phyloP scores from a whole-genome alignment of 176 grass and related monocot genomes.

The Calamus simplicifolius region DNA sequence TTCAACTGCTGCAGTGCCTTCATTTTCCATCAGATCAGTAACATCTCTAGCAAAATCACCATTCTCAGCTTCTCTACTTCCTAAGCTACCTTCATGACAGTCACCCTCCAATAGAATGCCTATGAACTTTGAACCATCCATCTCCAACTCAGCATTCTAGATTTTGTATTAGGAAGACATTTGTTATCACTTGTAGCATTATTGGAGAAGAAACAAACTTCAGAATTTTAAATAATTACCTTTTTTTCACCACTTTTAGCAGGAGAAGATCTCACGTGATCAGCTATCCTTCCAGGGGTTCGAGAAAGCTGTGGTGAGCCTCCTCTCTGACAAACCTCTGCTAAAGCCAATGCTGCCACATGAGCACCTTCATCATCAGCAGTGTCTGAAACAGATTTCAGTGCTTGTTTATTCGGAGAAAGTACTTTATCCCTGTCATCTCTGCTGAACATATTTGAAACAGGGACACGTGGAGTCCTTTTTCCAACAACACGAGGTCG shows the following conservation, averaged over 20 bases:
- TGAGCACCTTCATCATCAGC: constrained; percentile 87
- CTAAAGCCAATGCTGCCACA: constrained; percentile 80
- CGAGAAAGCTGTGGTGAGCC: constrained; percentile 78
- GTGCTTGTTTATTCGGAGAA: constrained; percentile 29
- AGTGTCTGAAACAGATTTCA: constrained; percentile 38
- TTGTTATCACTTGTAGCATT: too few species aligned
- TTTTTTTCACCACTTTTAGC: constrained; percentile 61
- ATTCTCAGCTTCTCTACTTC: constrained; percentile 88
- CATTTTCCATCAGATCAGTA: constrained; percentile 37
- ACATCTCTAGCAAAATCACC: constrained; percentile 43
- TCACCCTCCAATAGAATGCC: constrained; percentile 56
- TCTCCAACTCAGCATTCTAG: constrained; percentile 72
- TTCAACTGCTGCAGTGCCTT: constrained; percentile 35
- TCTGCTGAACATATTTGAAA: constrained; percentile 61
- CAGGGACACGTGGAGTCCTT: constrained; percentile 88
- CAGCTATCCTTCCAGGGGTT: constrained; percentile 52
- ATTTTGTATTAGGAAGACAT: constrained; percentile 11
- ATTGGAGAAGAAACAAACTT: constrained; percentile 5
- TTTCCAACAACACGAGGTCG: constrained; percentile 72
- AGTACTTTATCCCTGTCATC: constrained; percentile 35
- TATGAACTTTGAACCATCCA: constrained; percentile 71
- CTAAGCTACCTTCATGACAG: constrained; percentile 72
- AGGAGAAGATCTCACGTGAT: constrained; percentile 40
- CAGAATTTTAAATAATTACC: constrained; percentile 33
- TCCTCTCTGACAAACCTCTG: constrained; percentile 75